Conservation (phyloP, 2,329 filamentous ascomycete genomes). For the Ophiocordyceps sinensis region DNA sequence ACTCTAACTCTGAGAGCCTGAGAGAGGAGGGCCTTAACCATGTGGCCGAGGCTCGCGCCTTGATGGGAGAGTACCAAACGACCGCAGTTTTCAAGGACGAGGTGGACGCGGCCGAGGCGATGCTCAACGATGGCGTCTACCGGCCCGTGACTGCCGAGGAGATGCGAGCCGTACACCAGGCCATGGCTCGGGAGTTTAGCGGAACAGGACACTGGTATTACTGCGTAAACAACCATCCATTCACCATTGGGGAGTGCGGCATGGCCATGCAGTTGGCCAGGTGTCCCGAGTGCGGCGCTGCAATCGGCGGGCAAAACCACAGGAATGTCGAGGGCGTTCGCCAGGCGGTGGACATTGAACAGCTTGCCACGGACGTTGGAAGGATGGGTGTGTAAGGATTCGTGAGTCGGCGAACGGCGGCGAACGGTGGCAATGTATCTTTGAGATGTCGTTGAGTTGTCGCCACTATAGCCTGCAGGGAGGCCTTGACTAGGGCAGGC, state of each 20-base stretch:
- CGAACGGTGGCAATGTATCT: too few relatives aligned
- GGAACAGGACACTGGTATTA: slow-evolving; percentile 49
- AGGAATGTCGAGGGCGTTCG: slow-evolving; percentile 33
- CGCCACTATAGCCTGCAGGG: too few relatives aligned
- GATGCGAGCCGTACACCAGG: slow-evolving; percentile 30
- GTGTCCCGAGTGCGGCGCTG: slow-evolving; percentile 47
- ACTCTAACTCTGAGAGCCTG: not conserved
- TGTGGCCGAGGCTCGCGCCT: slow-evolving; percentile 5
- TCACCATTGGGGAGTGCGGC: slow-evolving; percentile 52
- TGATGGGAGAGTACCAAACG: slow-evolving; percentile 8
- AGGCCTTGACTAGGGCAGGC: too few relatives aligned
- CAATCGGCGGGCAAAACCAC: slow-evolving; percentile 42
- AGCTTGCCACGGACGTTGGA: not conserved
- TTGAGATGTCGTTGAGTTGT: too few relatives aligned
- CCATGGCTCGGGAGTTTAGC: slow-evolving; percentile 34
- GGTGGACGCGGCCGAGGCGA: slow-evolving; percentile 27
- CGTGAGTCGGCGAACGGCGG: too few relatives aligned
- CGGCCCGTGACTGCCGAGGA: slow-evolving; percentile 33
- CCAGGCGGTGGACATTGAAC: slow-evolving; percentile 19
- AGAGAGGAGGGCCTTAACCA: slow-evolving; percentile 4
- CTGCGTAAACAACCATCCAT: slow-evolving; percentile 42
- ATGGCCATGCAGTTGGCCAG: slow-evolving; percentile 45
- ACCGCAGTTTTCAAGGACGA: slow-evolving; percentile 25
- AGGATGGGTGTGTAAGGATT: not conserved
- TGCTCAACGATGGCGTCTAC: slow-evolving; percentile 35